Base-by-base conservation (phyloP, 139 green algal species). In the Chlorella ohadii region DNA sequence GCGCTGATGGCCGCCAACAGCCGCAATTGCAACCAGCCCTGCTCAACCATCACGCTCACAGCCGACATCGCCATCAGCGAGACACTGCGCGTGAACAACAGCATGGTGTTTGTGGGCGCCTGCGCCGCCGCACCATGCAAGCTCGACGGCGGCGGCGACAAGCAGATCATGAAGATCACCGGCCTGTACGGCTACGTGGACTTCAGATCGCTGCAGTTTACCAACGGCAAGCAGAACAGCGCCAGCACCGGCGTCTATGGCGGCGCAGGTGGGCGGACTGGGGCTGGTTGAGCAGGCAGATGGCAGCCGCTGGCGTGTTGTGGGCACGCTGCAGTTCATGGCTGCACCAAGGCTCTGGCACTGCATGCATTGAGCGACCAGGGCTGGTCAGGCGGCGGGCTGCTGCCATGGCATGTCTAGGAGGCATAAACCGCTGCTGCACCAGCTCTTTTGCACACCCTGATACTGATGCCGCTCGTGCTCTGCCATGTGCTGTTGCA, bases 11-110 rank as follows among this genome's bases (percentile, higher is more conserved):
- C 56, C 34, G 55, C 80, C 34, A 74, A 72, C 17, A 38, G 47
- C 36, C 80, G 80, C 80, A 73, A 73, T 38, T 85, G 80, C 80
- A 71, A 56, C 34, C 11, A n/a, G 55, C 55, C 70, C 68, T 85
- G 80, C 70, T 39, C 70, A 56, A 72, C 68, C 68, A 79, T 85
- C 80, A 79, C 28, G 38, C 20, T 79, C 16, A n/a, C 61, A 15
- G 47, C 55, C 34, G 56, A 79, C 55, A 79, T 79, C 33, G 41
- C 55, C 19, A 17, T 79, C 22, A 28, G 9, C 63, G 25, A 83
- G n/a, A 74, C 80, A n/a, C 56, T 85, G 67, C 31, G 25, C 27
- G 28, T 83, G 41, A 78, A 41, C 28, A 27, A 28, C 51, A 27
- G 36, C 3, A 34, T 61, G n/a, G 20, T 39, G 38, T 57, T 87